A percentile compares a stretch with the other conserved stretches of the same genome.
phyloP scores from a whole-genome alignment of 2,329 filamentous ascomycete genomes.

The Trichoderma endophyticum region DNA sequence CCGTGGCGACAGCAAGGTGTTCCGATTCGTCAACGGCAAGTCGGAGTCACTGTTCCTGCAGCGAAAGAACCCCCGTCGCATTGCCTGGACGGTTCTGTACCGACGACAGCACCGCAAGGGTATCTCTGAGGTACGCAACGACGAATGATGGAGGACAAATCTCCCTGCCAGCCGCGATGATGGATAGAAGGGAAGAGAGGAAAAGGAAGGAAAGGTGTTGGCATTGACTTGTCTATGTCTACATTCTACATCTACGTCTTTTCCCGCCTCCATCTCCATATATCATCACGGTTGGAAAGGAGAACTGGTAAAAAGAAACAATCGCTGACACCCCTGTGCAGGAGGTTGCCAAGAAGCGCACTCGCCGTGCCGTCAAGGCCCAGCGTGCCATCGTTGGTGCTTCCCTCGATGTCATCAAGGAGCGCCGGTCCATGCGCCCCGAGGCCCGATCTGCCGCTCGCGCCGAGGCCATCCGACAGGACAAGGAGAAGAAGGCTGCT shows the following conservation, averaged over 20 bases:
- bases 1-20: conserved; percentile 99
- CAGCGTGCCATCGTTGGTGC: conserved; percentile 99
- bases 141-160: neutral
- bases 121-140: conserved; percentile 90
- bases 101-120: conserved; percentile 99
- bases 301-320: neutral
- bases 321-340: conserved; percentile 52
- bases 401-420: conserved; percentile 99
- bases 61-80: conserved; percentile 99
- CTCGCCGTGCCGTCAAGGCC: conserved; percentile 94
- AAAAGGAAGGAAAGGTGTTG: neutral
- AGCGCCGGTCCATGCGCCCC: conserved; percentile 90
- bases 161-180: neutral
- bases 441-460: conserved; percentile 93
- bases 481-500: conserved; percentile 96
- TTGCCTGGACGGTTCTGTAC: conserved; percentile 98
- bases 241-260: neutral
- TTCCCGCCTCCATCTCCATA: neutral
- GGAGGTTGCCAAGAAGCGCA: conserved; percentile 99
- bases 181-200: neutral
- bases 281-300: neutral
- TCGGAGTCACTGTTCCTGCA: conserved; percentile 99
- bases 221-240: neutral
- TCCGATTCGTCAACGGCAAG: conserved; percentile 99
- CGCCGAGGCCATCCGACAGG: conserved; percentile 86